Evolutionary conservation across 2,329 filamentous ascomycete species (phyloP).

Genomic region (Lomentospora prolificans): DNA sequence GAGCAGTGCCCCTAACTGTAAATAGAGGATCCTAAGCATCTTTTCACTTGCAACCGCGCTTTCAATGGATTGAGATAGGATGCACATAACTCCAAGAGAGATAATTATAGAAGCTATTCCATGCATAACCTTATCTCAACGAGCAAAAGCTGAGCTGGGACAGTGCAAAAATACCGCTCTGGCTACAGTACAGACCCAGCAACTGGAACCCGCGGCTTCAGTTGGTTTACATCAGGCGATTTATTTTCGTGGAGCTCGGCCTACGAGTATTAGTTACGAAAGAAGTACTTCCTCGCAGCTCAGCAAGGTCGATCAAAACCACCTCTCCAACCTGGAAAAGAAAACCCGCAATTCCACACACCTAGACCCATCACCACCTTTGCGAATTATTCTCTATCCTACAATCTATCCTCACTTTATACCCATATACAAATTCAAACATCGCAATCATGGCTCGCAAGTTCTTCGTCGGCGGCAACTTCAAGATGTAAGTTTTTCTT

Average conservation of each 20-base stretch:
- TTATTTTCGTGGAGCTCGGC: conserved; percentile 7
- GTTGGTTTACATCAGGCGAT: conserved; percentile 6
- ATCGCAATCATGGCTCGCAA: conserved; percentile 71
- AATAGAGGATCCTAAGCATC: no score
- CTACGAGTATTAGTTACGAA: background rate
- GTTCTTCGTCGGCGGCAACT: conserved; percentile 98
- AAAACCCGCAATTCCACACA: conserved; percentile 2
- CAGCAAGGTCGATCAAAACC: background rate
- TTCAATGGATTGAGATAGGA: no score
- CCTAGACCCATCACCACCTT: background rate
- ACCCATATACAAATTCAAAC: no score
- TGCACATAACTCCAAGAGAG: no score
- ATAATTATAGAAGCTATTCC: no score
- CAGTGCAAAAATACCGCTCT: background rate
- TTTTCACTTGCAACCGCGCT: no score
- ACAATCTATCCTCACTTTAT: background rate
- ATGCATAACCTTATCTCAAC: no score
- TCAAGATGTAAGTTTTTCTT: conserved; percentile 73
- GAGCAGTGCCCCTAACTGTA: no score
- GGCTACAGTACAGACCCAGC: background rate
- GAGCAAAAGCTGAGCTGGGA: background rate
- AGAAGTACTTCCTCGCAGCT: conserved; percentile 2
- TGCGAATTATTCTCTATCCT: background rate
- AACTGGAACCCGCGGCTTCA: background rate
- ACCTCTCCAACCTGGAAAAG: background rate